Evolutionary conservation across 73 alveolate species (phyloP).

Genomic region (Paramecium caudatum): DNA sequence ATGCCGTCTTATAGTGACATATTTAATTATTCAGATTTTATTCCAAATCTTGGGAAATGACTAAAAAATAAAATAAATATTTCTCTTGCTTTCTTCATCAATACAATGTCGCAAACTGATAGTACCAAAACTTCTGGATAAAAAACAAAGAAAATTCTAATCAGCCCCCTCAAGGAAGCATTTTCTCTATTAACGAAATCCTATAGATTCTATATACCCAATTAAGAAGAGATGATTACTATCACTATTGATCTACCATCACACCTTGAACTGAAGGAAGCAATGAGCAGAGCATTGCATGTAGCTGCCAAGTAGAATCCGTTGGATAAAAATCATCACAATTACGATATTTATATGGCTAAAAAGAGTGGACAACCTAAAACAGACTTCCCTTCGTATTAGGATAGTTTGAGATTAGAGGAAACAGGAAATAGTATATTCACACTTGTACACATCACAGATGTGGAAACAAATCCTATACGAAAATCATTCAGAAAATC

Average conservation of each 20-base stretch:
- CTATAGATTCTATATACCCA: constrained; percentile 10
- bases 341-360: constrained; percentile 58
- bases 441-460: constrained; percentile 20
- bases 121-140: constrained; percentile 35
- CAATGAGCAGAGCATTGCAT: neutral
- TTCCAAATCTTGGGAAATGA: no score
- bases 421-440: constrained; percentile 29
- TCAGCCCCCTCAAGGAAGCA: constrained; percentile 41
- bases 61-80: no score
- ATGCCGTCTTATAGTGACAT: no score
- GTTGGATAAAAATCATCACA: constrained; percentile 30
- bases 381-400: constrained; percentile 32
- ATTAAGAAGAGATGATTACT: neutral
- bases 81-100: no score
- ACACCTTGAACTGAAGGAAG: neutral
- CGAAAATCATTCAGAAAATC: constrained; percentile 48
- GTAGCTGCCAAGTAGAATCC: constrained; percentile 33
- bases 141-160: neutral
- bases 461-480: neutral
- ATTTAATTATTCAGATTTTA: no score
- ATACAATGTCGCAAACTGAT: constrained; percentile 44
- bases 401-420: constrained; percentile 6
- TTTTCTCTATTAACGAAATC: constrained; percentile 38
- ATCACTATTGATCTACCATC: constrained; percentile 10
- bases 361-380: constrained; percentile 57